phyloP scores from a whole-genome alignment of 2,329 filamentous ascomycete species.

The Apiospora malaysiana region DNA sequence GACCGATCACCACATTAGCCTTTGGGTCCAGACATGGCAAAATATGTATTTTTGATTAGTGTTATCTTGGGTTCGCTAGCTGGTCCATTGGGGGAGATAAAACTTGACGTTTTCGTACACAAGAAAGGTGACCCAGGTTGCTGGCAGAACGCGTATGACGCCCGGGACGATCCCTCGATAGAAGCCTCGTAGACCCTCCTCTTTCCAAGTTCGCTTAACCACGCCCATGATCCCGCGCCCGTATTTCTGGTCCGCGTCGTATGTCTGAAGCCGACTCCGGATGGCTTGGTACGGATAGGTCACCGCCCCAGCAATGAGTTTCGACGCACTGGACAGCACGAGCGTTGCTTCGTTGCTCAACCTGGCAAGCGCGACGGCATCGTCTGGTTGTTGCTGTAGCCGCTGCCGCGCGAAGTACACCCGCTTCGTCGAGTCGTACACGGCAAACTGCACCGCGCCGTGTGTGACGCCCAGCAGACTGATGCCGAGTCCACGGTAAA shows the following conservation, averaged over 20 bases:
- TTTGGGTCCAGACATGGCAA: too few relatives aligned
- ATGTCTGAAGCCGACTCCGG: constrained; percentile 85
- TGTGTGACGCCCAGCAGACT: constrained; percentile 87
- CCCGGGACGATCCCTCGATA: constrained; percentile 92
- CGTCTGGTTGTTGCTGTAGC: constrained; percentile 26
- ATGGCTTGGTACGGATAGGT: constrained; percentile 98
- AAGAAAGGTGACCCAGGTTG: constrained; percentile 94
- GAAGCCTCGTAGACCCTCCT: constrained; percentile 83
- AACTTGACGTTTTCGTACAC: constrained; percentile 94
- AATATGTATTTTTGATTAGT: neutral
- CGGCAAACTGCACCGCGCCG: constrained; percentile 93
- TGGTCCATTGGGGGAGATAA: constrained; percentile 57
- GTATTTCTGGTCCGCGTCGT: constrained; percentile 78
- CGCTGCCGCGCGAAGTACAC: constrained; percentile 57
- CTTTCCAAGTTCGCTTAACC: constrained; percentile 72
- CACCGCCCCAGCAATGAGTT: constrained; percentile 85
- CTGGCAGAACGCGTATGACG: constrained; percentile 87
- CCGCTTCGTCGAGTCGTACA: constrained; percentile 77
- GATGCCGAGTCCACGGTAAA: constrained; percentile 86
- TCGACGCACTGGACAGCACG: constrained; percentile 79
- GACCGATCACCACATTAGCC: neutral
- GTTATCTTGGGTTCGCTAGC: neutral
- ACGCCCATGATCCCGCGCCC: constrained; percentile 74
- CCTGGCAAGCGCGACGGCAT: constrained; percentile 37
- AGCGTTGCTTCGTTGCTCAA: constrained; percentile 79